Evolutionary conservation across 2,329 filamentous ascomycete genomes (phyloP), one percentile per base, ranked within the genome.

Genomic region (Phoma herbarum): DNA sequence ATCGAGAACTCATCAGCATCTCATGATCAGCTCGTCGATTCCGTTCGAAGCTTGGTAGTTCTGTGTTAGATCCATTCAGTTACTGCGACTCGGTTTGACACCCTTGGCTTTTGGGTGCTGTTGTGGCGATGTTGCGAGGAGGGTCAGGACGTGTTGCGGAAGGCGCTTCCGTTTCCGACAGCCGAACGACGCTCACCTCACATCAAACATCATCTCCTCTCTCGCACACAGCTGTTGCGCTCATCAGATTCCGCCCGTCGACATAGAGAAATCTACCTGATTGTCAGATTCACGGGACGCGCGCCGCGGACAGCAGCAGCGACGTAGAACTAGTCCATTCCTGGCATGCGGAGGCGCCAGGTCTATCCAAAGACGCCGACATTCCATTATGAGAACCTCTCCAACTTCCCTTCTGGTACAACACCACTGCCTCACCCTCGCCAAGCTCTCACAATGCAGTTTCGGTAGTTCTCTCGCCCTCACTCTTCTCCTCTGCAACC

Each of bases 261-360:
- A 11, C 14, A n/a, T 26, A 14, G 8, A 4, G 10, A 22, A 25
- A 43, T 10, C 41, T 26, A 7, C 23, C 7, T 26, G 41, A 43
- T 43, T 6, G 23, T 26, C 23, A 22, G 6, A 23, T 10, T 31
- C 47, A 23, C 26, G 39, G 49, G 12, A 44, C 26, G 39, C n/a
- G n/a, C 7, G 7, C 28, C 39, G 26, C 39, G 28, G 22, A 31
- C 20, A 14, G 22, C 23, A 52, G 28, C 20, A 18, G 23, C 20
- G 20, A 18, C 18, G 12, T 10, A n/a, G 12, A 18, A 23, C 39
- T 44, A 44, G 29, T 29, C 28, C 31, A 11, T 1, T 35, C 28
- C 37, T 11, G 49, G 49, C 29, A 44, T 44, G 29, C 10, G 14
- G 7, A 52, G 49, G 39, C 39, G 49, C 49, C 26, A 43, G 12